Evolutionary conservation across 1,284 basidiomycete genomes (phyloP).

Genomic region (Lentinus polychrous): DNA sequence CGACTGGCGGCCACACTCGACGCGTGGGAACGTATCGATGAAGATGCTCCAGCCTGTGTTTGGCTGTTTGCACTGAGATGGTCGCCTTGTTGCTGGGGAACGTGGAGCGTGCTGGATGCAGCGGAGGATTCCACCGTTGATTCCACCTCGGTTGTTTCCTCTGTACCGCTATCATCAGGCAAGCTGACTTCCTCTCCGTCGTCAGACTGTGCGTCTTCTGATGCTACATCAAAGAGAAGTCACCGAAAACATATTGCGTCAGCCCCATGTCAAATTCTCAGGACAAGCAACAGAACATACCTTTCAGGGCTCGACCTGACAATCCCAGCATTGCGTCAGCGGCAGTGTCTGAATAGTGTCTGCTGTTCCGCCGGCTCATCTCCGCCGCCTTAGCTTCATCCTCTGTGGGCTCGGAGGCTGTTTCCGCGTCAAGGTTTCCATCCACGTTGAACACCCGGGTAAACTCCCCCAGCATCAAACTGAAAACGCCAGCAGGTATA

Average conservation of each 20-base stretch:
- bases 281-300: slow-evolving; percentile 32
- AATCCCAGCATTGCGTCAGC: slow-evolving; percentile 74
- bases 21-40: slow-evolving; percentile 38
- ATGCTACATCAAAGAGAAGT: slow-evolving; percentile 26
- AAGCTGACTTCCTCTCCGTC: slow-evolving; percentile 61
- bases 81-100: slow-evolving; percentile 12
- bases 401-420: slow-evolving; percentile 22
- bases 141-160: slow-evolving; percentile 55
- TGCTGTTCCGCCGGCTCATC: slow-evolving; percentile 59
- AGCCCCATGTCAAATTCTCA: slow-evolving; percentile 5
- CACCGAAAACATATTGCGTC: slow-evolving; percentile 13
- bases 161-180: slow-evolving; percentile 65
- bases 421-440: slow-evolving; percentile 26
- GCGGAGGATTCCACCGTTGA: slow-evolving; percentile 41
- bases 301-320: slow-evolving; percentile 53
- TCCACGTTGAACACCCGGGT: slow-evolving; percentile 81
- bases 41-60: slow-evolving; percentile 9
- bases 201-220: slow-evolving; percentile 59
- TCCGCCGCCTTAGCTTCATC: slow-evolving; percentile 28
- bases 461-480: slow-evolving; percentile 87
- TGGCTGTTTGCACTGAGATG: slow-evolving; percentile 15
- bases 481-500: slow-evolving; percentile 92
- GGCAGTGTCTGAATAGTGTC: slow-evolving; percentile 71
- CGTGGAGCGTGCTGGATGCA: slow-evolving; percentile 33
- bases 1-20: slow-evolving; percentile 57